Evolutionary conservation across 106 monocot species (phyloP).

Genomic region (Dioscorea dumetorum): DNA sequence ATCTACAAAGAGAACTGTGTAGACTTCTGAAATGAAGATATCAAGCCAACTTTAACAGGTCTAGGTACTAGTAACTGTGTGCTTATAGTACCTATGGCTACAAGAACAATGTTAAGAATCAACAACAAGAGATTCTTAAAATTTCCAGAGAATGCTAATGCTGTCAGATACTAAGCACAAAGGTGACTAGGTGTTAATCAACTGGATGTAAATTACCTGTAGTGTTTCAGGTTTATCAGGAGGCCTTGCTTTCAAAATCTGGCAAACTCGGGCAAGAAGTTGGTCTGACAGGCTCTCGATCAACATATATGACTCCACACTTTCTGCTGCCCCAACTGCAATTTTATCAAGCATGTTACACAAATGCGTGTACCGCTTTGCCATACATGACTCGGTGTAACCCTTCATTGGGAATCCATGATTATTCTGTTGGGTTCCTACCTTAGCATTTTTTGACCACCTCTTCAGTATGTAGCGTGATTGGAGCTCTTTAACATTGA

Average conservation of each 20-base stretch:
- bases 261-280: conserved; percentile 33
- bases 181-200: too few species aligned
- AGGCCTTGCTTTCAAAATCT: conserved; percentile 14
- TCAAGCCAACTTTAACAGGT: too few species aligned
- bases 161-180: neutral
- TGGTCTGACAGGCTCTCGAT: conserved; percentile 28
- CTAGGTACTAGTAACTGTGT: too few species aligned
- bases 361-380: conserved; percentile 22
- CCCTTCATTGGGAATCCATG: conserved; percentile 1
- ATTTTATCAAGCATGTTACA: conserved; percentile 25
- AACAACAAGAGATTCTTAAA: neutral
- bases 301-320: conserved; percentile 20
- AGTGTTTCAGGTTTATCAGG: conserved; percentile 13
- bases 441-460: conserved; percentile 28
- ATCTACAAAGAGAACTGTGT: too few species aligned
- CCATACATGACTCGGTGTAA: neutral
- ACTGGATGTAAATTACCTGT: conserved; percentile 7
- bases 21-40: too few species aligned
- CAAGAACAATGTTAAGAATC: too few species aligned
- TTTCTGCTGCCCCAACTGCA: conserved; percentile 36
- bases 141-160: neutral
- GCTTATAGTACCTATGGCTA: too few species aligned
- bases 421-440: neutral
- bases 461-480: conserved; percentile 20
- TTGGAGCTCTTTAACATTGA: conserved; percentile 30